Conservation (phyloP, 2,329 filamentous ascomycete genomes). For the Sporothrix brasiliensis region DNA sequence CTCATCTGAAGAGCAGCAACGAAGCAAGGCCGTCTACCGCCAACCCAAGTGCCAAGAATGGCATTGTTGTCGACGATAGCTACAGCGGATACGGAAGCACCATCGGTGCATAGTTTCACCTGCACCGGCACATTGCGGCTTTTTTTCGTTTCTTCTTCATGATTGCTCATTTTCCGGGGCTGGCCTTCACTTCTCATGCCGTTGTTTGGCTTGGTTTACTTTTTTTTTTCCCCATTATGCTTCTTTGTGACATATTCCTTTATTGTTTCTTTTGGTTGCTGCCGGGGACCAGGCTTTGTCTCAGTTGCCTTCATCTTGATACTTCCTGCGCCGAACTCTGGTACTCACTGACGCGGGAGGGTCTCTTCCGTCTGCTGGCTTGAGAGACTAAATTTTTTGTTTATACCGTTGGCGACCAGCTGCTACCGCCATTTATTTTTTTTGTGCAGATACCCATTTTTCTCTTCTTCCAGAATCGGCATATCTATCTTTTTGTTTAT, state of each 20-base stretch:
- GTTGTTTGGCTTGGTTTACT: background rate
- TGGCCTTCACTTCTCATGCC: constrained; percentile 4
- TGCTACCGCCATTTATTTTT: constrained; percentile 10
- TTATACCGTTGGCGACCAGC: background rate
- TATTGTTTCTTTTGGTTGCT: background rate
- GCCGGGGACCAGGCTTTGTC: background rate
- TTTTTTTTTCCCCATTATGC: too few species aligned
- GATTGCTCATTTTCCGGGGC: background rate
- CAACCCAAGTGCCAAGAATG: background rate
- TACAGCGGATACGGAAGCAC: constrained; percentile 34
- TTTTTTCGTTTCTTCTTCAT: background rate
- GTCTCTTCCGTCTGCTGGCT: background rate
- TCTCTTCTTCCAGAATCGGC: constrained; percentile 15
- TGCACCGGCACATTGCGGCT: background rate
- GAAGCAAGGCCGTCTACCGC: background rate
- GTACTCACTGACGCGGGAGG: background rate
- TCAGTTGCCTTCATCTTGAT: background rate
- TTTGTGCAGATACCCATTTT: constrained; percentile 26
- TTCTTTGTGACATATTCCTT: background rate
- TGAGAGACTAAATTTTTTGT: background rate
- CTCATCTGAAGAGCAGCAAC: constrained; percentile 11
- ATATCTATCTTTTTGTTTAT: background rate
- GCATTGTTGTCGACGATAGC: background rate
- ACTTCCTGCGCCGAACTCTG: background rate
- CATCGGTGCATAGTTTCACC: constrained; percentile 23